phyloP scores from a whole-genome alignment of 129 eudicot genomes.

The Flaveria brownii region DNA sequence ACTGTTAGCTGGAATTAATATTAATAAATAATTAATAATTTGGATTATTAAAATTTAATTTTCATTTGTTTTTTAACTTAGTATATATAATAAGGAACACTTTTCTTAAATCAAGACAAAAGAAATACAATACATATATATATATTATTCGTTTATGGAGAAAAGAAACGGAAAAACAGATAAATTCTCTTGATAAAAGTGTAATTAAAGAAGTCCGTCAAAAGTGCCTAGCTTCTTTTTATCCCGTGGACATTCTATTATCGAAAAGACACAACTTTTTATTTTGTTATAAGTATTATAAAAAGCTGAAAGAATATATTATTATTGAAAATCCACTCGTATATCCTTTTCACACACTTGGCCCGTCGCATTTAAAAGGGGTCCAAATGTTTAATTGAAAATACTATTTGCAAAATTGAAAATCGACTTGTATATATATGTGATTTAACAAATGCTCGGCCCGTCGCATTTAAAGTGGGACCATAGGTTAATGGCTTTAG shows the following conservation, averaged over 20 bases:
- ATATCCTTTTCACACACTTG: neutral
- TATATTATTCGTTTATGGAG: too few species aligned
- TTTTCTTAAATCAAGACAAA: too few species aligned
- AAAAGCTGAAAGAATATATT: neutral
- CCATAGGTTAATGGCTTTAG: neutral
- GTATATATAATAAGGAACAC: too few species aligned
- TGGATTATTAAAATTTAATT: too few species aligned
- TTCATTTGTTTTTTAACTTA: too few species aligned
- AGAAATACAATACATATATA: too few species aligned
- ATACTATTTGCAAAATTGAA: too few species aligned
- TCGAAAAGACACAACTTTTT: neutral
- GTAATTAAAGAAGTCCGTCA: constrained; percentile 1
- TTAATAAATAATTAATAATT: too few species aligned
- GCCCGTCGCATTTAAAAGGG: neutral
- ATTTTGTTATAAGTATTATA: constrained; percentile 1
- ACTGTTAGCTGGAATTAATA: too few species aligned
- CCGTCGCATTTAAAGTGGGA: neutral
- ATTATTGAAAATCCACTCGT: neutral
- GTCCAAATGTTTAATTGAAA: neutral
- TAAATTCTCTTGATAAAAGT: neutral
- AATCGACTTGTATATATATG: neutral
- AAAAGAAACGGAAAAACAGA: too few species aligned
- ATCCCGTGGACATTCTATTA: constrained; percentile 7
- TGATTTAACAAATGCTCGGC: neutral
- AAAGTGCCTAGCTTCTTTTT: neutral